These are phyloP conservation scores for Bimuria novae-zelandiae DNA, from an alignment of 2,329 filamentous ascomycete genomes.

Conservation along the genomic window DNA sequence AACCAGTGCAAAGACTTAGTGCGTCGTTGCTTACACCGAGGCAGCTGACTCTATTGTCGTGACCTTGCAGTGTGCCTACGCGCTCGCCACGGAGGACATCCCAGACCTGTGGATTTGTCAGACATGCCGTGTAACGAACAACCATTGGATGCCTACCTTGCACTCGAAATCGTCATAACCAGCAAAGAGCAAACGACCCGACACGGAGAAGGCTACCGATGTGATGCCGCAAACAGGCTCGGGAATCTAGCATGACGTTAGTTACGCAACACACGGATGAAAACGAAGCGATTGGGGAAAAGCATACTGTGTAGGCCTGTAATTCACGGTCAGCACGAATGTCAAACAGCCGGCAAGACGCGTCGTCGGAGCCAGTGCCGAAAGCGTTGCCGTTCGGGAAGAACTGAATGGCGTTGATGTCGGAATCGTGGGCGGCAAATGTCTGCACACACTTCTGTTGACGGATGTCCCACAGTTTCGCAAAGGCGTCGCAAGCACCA, in stretches of 20 bases:
- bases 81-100: slow-evolving; percentile 96
- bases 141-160: slow-evolving; percentile 71
- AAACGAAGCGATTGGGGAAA: neutral
- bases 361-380: slow-evolving; percentile 96
- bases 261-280: slow-evolving; percentile 19
- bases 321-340: slow-evolving; percentile 89
- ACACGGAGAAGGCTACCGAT: slow-evolving; percentile 96
- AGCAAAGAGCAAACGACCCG: slow-evolving; percentile 90
- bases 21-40: slow-evolving; percentile 98
- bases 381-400: slow-evolving; percentile 99
- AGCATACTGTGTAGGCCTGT: slow-evolving; percentile 67
- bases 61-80: slow-evolving; percentile 93
- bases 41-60: slow-evolving; percentile 99
- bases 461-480: slow-evolving; percentile 98
- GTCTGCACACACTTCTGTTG: slow-evolving; percentile 98
- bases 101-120: slow-evolving; percentile 74
- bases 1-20: slow-evolving; percentile 98
- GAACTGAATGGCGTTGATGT: slow-evolving; percentile 99
- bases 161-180: slow-evolving; percentile 99
- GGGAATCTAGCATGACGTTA: slow-evolving; percentile 70
- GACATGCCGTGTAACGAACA: slow-evolving; percentile 43
- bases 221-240: slow-evolving; percentile 98
- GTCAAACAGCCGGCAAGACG: slow-evolving; percentile 95
- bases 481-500: slow-evolving; percentile 98
- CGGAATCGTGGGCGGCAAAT: slow-evolving; percentile 96